Evolutionary conservation across 176 grass and related monocot genomes (phyloP).

Genomic region (Carex littledalei): DNA sequence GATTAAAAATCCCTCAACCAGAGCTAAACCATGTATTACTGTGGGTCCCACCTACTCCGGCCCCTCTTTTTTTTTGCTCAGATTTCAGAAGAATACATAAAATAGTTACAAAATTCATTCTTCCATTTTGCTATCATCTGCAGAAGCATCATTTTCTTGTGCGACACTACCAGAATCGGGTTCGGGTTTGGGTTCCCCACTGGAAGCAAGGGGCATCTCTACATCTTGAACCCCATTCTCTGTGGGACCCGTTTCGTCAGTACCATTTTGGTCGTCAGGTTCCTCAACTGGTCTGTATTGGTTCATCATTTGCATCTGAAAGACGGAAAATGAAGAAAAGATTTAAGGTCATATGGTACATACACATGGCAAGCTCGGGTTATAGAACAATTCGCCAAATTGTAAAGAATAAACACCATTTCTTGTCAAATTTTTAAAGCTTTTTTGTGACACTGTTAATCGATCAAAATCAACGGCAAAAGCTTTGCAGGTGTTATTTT

Average conservation of each 20-base stretch:
- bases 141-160: conserved; percentile 19
- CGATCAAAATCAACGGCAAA: background rate
- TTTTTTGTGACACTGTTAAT: background rate
- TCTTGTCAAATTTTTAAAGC: background rate
- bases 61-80: background rate
- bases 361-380: background rate
- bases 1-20: background rate
- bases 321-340: background rate
- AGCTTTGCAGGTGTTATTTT: background rate
- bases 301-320: conserved; percentile 76
- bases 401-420: background rate
- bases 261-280: conserved; percentile 24
- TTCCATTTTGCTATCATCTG: conserved; percentile 26
- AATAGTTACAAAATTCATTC: background rate
- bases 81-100: background rate
- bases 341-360: background rate
- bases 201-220: conserved; percentile 28
- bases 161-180: too few relatives aligned
- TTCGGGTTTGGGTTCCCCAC: background rate
- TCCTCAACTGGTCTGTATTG: conserved; percentile 32
- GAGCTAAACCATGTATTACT: background rate
- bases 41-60: background rate
- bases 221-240: conserved; percentile 26
- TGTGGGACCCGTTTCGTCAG: conserved; percentile 10
- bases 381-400: background rate